Base-by-base conservation (phyloP, 1,284 basidiomycete species). In the Ceratobasidium sp. region DNA sequence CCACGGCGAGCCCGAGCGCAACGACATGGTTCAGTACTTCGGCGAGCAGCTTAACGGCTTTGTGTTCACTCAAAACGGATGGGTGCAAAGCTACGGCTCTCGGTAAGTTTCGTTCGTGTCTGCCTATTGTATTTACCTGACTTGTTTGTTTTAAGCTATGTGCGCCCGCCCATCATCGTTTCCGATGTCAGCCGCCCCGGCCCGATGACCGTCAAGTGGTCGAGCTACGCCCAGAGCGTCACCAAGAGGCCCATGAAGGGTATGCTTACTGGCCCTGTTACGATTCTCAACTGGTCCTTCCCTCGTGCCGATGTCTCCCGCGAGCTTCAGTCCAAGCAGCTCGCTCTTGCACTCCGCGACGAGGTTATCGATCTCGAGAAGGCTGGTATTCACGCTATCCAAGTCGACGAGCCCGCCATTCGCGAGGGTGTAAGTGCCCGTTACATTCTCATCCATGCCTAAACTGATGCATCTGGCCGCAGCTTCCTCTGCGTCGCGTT, bases 271-370 rank as follows among this genome's bases (percentile, higher is more conserved):
- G 96, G 96, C 76, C 94, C 94, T 36, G 94, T 96, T 79, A 96
- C 94, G 77, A 98, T 99, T 84, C 89, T 99, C 83, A 98, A 98
- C 89, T 99, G 97, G 97, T 99, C 97, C 52, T 99, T 99, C 97
- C 97, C 97, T 79, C 97, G 97, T 84, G 95, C 94, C 77, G 97
- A 99, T 82, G 92, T 99, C 79, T 89, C 92, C 74, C 94, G 94
- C 82, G 97, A 99, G 85, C 82, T 97, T 76, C 97, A 99, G 86
- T 96, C 95, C 81, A 96, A 96, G 87, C 97, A 99, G 84, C 91
- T 99, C 78, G 97, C 97, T 72, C 89, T 99, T 76, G 93, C 97
- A 74, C 94, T 99, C 79, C 96, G 97, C 78, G 97, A 99, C 80
- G 97, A 99, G 85, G 97, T 99, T 76, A 78, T 94, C 77, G 97